Base-by-base conservation (phyloP, 2,329 filamentous ascomycete species). In the Colletotrichum sp. region DNA sequence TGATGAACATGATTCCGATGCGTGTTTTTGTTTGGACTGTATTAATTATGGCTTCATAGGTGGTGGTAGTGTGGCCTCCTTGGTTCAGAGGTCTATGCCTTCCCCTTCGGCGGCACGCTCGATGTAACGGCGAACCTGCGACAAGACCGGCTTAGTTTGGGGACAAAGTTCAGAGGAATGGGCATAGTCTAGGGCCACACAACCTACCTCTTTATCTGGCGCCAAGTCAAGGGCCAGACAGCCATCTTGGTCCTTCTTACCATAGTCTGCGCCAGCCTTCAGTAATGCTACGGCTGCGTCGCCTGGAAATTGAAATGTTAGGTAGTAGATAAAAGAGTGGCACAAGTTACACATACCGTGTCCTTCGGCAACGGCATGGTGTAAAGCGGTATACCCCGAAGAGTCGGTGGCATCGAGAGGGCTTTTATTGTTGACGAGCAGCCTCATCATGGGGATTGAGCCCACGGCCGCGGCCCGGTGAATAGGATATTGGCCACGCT, bases 381-480 rank as follows among this genome's bases (percentile, higher is more conserved):
- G 97, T 80, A 99, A 88, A 5, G 97, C 94, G 28, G 97, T 99
- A 83, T 95, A 93, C 1, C 96, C 96, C 79, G 95, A 92, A 44
- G 89, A 88, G 86, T 99, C 97, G 3, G 94, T 93, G 4, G 95
- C 93, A 84, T 98, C 95, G 28, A 99, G 82, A 0, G 96, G 96
- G 78, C 95, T 98, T 79, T 89, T 90, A 79, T 95, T 91, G 80
- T 95, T 92, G 18, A 98, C 87, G 16, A 99, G 87, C 49, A 98
- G 86, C 80, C 93, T 94, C 64, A 98, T 89, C 87, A 99, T 95
- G 7, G 96, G 96, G n/a, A 94, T 91, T 6, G 94, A 96, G 8
- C 98, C 98, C 5, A 96, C 92, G 4, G 97, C 96, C 0, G 97
- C 96, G 5, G 97, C 97, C 21, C 97, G 92, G 85, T 99, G 98